Conservation (phyloP, 495 filamentous ascomycete species). For the Glarea lozoyensis region DNA sequence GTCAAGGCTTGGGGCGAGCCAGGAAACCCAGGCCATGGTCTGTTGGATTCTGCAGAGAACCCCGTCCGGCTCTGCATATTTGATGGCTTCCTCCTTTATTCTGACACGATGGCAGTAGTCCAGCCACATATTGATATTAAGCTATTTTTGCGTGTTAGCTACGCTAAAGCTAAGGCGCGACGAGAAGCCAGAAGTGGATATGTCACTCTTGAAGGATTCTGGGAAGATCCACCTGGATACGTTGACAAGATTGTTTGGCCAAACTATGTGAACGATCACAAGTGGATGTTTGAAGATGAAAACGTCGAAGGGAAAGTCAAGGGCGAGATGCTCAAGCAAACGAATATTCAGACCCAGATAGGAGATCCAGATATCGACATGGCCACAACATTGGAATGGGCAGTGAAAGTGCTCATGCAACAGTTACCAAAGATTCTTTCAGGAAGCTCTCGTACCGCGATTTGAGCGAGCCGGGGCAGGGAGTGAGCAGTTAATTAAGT, state of each 20-base stretch:
- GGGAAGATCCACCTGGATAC: conserved; percentile 88
- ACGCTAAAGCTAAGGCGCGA: conserved; percentile 49
- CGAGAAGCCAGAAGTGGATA: conserved; percentile 72
- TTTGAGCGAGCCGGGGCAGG: no score
- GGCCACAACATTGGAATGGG: conserved; percentile 42
- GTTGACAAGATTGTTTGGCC: conserved; percentile 95
- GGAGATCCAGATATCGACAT: conserved; percentile 36
- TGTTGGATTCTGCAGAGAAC: conserved; percentile 1
- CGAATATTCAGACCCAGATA: conserved; percentile 36
- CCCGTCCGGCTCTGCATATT: conserved; percentile 44
- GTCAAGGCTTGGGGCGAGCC: conserved; percentile 34
- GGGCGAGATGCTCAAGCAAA: conserved; percentile 28
- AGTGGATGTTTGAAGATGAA: conserved; percentile 59
- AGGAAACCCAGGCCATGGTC: conserved; percentile 23
- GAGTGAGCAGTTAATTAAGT: no score
- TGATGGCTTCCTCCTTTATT: conserved; percentile 83
- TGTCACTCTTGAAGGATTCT: conserved; percentile 85
- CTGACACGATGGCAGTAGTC: conserved; percentile 31
- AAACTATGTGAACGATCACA: conserved; percentile 72
- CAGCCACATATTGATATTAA: conserved; percentile 57
- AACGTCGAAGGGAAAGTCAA: conserved; percentile 49
- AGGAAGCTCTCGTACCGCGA: no score
- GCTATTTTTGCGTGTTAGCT: conserved; percentile 62
- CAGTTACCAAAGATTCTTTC: conserved; percentile 21
- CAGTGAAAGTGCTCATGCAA: conserved; percentile 39